Evolutionary conservation across 495 filamentous ascomycete genomes (phyloP).

Genomic region (Pyrenula massariospora): DNA sequence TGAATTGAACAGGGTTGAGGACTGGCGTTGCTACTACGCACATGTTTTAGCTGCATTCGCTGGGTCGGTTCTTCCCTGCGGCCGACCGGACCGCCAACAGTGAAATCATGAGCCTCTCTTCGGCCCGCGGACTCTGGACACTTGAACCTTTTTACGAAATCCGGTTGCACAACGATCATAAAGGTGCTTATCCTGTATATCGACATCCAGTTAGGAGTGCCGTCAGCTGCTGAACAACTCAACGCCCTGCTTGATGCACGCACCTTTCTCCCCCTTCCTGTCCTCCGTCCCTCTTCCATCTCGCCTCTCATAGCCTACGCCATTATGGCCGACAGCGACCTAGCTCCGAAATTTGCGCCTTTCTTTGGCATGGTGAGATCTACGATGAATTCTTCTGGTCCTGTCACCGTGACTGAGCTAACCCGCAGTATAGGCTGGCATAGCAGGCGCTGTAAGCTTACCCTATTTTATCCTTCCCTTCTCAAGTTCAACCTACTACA

Average conservation of each 20-base stretch:
- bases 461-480: constrained; percentile 8
- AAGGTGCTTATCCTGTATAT: too few relatives aligned
- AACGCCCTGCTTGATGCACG: too few relatives aligned
- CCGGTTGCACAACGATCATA: too few relatives aligned
- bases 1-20: neutral
- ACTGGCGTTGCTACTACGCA: neutral
- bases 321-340: constrained; percentile 42
- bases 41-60: neutral
- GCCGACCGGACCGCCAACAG: neutral
- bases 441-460: constrained; percentile 81
- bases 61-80: neutral
- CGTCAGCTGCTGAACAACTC: too few relatives aligned
- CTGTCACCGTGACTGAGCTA: too few relatives aligned
- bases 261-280: too few relatives aligned
- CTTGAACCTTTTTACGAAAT: too few relatives aligned
- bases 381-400: too few relatives aligned
- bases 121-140: too few relatives aligned
- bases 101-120: neutral
- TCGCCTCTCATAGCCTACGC: neutral
- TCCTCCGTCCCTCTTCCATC: too few relatives aligned
- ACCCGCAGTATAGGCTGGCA: constrained; percentile 75
- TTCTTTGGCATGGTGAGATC: constrained; percentile 98
- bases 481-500: constrained; percentile 2
- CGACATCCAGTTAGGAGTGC: too few relatives aligned
- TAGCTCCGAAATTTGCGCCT: constrained; percentile 82